Evolutionary conservation across 345 rosid species (phyloP).

Genomic region (Hevea brasiliensis): DNA sequence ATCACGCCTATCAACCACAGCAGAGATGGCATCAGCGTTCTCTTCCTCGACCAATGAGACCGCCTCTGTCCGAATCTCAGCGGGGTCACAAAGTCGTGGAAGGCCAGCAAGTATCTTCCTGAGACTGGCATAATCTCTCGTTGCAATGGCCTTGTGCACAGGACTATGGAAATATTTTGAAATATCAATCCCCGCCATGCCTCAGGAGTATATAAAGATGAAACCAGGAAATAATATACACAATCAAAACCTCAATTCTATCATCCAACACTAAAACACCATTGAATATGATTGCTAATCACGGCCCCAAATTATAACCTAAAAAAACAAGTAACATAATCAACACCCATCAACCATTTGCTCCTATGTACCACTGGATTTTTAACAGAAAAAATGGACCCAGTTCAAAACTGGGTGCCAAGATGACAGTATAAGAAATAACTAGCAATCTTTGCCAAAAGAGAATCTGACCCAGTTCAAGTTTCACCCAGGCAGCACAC

Average conservation of each 20-base stretch:
- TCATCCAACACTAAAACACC: constrained; percentile 28
- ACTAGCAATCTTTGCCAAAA: constrained; percentile 19
- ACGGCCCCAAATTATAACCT: constrained; percentile 15
- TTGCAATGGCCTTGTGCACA: constrained; percentile 71
- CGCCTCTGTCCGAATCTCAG: constrained; percentile 66
- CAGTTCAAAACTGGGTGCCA: constrained; percentile 19
- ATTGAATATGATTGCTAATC: constrained; percentile 12
- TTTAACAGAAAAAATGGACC: constrained; percentile 17
- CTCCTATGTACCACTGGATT: constrained; percentile 17
- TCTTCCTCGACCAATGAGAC: constrained; percentile 78
- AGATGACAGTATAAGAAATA: constrained; percentile 10
- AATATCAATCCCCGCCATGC: constrained; percentile 83
- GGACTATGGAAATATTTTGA: constrained; percentile 79
- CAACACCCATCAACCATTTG: constrained; percentile 21
- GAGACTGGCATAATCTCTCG: constrained; percentile 65
- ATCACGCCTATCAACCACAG: constrained; percentile 75
- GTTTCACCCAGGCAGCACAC: constrained; percentile 25
- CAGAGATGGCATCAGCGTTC: constrained; percentile 74
- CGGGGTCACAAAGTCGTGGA: constrained; percentile 64
- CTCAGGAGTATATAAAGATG: constrained; percentile 34
- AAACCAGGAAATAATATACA: constrained; percentile 17
- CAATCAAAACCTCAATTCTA: constrained; percentile 30
- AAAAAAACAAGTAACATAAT: constrained; percentile 12
- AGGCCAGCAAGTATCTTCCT: constrained; percentile 67
- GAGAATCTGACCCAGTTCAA: constrained; percentile 25